A percentile compares a stretch with the other conserved stretches of the same genome.
phyloP scores from a whole-genome alignment of 257 asterid genomes.

The Solanum acaule region DNA sequence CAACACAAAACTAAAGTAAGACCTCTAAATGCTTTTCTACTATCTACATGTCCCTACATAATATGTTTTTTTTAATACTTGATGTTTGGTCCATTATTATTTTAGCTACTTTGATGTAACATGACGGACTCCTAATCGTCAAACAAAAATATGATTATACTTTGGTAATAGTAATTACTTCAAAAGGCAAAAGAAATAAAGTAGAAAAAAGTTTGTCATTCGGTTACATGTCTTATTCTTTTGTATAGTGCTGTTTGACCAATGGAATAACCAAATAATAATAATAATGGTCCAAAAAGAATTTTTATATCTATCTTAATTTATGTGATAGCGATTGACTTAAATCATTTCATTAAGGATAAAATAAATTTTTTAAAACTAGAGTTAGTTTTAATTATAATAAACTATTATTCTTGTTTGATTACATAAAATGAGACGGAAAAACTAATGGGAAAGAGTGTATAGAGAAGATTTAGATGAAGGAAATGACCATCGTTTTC shows the following conservation, averaged over 20 bases:
- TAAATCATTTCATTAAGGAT: no score
- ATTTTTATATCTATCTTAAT: background rate
- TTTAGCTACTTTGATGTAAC: background rate
- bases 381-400: no score
- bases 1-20: background rate
- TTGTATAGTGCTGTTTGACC: background rate
- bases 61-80: background rate
- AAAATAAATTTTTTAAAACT: no score
- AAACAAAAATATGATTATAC: background rate
- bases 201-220: background rate
- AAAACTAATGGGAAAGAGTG: background rate
- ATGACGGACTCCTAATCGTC: background rate
- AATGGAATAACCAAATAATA: background rate
- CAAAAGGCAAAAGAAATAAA: background rate
- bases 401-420: no score
- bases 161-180: background rate
- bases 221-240: background rate
- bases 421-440: no score
- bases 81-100: background rate
- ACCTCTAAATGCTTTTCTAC: background rate
- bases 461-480: background rate
- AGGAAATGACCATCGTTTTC: background rate
- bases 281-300: background rate
- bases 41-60: background rate
- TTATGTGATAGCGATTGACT: background rate